Evolutionary conservation across 164 flowering plant species (phyloP), one percentile per base, ranked within the genome.

Genomic region (Piper betle): DNA sequence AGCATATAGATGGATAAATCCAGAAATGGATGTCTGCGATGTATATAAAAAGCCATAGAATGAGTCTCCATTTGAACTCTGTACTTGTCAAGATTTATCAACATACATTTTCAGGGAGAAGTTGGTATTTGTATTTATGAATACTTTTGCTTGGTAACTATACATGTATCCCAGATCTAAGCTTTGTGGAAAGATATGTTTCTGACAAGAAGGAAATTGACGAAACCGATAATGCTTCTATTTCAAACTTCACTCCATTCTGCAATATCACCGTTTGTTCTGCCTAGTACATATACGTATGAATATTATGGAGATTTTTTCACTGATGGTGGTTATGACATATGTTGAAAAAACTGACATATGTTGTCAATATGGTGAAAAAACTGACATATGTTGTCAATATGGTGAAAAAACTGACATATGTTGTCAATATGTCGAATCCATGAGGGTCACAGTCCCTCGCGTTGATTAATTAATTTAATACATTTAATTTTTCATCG

Each of bases 381-480:
- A n/a, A n/a, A n/a, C n/a, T n/a, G n/a, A n/a, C n/a, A n/a, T n/a
- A 15, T 43, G 50, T 3, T 8, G 12, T 13, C 52, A 78, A 71
- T 64, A 94, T 96, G 95, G 88, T 81, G 37, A 97, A 91, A 68
- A 97, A 95, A 74, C 91, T 91, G 3, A 91, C 80, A 72, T 84
- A 94, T 17, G 95, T 90, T 38, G 85, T 69, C 65, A 94, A 72
- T 67, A 94, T 93, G 77, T 93, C 99, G 71, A 93, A 85, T 60
- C 99, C 99, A 73, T 86, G 91, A 37, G 97, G 97, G 75, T 94
- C 97, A 75, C 96, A 94, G 70, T 90, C 97, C n/a, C n/a, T n/a
- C n/a, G n/a, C n/a, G n/a, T n/a, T n/a, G n/a, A n/a, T n/a, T n/a
- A n/a, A n/a, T n/a, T n/a, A n/a, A n/a, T n/a, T n/a, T n/a, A n/a